A percentile compares a stretch with the other conserved stretches of the same genome.
Conservation (phyloP, 257 asterid genomes). For the Ophiorrhiza pumila region DNA sequence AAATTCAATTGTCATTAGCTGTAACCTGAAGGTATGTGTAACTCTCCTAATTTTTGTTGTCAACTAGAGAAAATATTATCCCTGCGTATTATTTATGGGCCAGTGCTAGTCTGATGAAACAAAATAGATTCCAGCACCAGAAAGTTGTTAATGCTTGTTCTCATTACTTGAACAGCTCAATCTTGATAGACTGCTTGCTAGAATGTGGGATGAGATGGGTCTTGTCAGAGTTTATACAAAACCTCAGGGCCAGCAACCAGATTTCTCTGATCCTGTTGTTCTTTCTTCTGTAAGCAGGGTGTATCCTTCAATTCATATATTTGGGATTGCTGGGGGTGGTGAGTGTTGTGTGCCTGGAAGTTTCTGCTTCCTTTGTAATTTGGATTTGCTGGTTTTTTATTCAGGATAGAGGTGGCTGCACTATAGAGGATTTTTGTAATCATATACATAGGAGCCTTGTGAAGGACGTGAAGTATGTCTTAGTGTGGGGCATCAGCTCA, state of each 20-base stretch:
- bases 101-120: not conserved
- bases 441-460: conserved; percentile 94
- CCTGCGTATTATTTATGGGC: not conserved
- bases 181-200: conserved; percentile 30
- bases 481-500: conserved; percentile 96
- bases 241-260: conserved; percentile 99
- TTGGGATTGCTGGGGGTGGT: too few relatives aligned
- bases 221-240: conserved; percentile 76
- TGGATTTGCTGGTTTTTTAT: conserved; percentile 15
- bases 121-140: not conserved
- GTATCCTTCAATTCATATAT: not conserved
- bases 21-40: conserved; percentile 68
- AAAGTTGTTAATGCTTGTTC: conserved; percentile 7
- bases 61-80: not conserved
- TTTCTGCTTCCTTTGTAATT: conserved; percentile 3
- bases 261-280: conserved; percentile 90
- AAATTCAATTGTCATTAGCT: conserved; percentile 88
- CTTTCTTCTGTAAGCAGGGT: conserved; percentile 72
- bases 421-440: conserved; percentile 89
- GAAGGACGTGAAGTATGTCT: conserved; percentile 90
- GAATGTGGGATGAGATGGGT: conserved; percentile 32
- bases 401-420: conserved; percentile 99
- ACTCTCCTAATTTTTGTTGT: conserved; percentile 8
- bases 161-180: conserved; percentile 57
- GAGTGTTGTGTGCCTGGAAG: not conserved